phyloP scores from a whole-genome alignment of 1,284 basidiomycete genomes.

The Ceratobasidium sp. region DNA sequence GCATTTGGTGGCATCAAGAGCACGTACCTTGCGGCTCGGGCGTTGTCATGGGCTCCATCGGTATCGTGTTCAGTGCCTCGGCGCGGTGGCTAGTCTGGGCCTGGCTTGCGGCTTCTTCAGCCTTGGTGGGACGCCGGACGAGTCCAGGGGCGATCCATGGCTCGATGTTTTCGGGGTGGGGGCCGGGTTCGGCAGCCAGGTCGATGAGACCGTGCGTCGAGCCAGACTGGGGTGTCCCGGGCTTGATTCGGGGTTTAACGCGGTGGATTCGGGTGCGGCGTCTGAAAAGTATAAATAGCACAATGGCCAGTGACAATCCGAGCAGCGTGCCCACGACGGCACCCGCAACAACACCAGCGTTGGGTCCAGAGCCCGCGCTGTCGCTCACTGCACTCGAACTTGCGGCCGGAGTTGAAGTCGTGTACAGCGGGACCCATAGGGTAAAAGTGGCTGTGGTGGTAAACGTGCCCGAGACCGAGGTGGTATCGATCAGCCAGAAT shows the following conservation, averaged over 20 bases:
- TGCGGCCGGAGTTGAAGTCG: not conserved
- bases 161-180: conserved; percentile 26
- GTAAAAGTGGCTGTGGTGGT: conserved; percentile 23
- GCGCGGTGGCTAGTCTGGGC: not conserved
- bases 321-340: not conserved
- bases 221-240: not conserved
- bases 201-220: conserved; percentile 22
- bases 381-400: not conserved
- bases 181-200: conserved; percentile 11
- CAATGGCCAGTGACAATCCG: not conserved
- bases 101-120: not conserved
- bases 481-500: conserved; percentile 30
- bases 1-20: no score
- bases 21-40: not conserved
- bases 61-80: not conserved
- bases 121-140: not conserved
- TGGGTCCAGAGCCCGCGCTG: not conserved
- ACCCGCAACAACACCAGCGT: not conserved
- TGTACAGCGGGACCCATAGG: conserved; percentile 20
- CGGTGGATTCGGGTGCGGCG: not conserved
- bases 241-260: not conserved
- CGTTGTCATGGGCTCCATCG: not conserved
- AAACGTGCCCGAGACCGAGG: conserved; percentile 20
- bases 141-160: conserved; percentile 13
- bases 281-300: not conserved